Percentiles rank a stretch among this genome's conserved stretches.
These are phyloP conservation scores for Phaeosphaeria sp. DNA, from an alignment of 2,329 filamentous ascomycete genomes.

Conservation along the genomic window DNA sequence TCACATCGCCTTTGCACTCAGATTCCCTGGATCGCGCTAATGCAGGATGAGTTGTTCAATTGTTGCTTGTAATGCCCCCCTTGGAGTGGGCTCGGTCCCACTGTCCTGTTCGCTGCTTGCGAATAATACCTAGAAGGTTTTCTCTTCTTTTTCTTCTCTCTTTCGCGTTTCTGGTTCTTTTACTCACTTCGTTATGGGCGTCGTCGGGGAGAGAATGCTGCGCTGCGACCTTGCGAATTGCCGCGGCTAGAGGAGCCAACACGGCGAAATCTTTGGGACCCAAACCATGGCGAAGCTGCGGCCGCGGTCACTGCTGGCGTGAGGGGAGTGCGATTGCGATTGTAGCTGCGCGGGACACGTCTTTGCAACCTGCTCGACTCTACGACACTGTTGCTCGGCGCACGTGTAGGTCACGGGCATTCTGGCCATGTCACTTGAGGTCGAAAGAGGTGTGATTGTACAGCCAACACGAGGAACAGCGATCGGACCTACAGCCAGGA, in stretches of 20 bases:
- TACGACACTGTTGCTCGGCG: background rate
- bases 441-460: background rate
- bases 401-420: background rate
- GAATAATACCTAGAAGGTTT: too few species aligned
- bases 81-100: constrained; percentile 29
- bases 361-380: background rate
- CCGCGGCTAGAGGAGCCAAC: too few species aligned
- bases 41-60: constrained; percentile 50
- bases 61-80: constrained; percentile 28
- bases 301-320: too few species aligned
- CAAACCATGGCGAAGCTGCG: too few species aligned
- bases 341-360: background rate
- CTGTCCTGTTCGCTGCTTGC: constrained; percentile 16
- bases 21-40: constrained; percentile 43
- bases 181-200: too few species aligned
- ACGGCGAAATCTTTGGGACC: too few species aligned
- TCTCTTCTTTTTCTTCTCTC: background rate
- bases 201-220: too few species aligned
- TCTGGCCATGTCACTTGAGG: background rate
- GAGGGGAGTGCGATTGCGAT: background rate
- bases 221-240: too few species aligned
- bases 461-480: background rate
- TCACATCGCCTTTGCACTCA: constrained; percentile 17
- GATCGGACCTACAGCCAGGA: background rate
- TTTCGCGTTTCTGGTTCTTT: background rate